phyloP scores from a whole-genome alignment of 805 yeast genomes.

The Yamadazyma endophytica region DNA sequence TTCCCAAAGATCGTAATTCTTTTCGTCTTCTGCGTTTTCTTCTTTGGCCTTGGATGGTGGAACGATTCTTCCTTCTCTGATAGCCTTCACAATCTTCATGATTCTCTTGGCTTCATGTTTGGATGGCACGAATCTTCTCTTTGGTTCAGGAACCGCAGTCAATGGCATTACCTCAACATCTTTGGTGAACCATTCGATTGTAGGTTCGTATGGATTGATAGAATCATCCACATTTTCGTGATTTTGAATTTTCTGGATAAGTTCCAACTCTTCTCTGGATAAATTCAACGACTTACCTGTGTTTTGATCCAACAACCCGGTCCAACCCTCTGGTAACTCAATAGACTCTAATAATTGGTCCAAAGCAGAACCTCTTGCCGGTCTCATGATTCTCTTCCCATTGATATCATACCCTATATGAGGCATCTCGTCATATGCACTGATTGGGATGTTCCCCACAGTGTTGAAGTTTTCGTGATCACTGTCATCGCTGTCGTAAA shows the following conservation, averaged over 20 bases:
- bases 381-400: slow-evolving; percentile 98
- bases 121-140: slow-evolving; percentile 93
- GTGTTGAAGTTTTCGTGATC: slow-evolving; percentile 79
- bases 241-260: slow-evolving; percentile 78
- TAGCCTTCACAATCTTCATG: slow-evolving; percentile 94
- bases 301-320: slow-evolving; percentile 86
- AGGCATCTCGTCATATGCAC: slow-evolving; percentile 95
- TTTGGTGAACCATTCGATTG: slow-evolving; percentile 92
- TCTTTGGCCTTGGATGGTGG: slow-evolving; percentile 61
- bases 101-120: slow-evolving; percentile 94
- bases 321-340: slow-evolving; percentile 98
- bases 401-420: slow-evolving; percentile 96
- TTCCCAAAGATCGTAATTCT: slow-evolving; percentile 82
- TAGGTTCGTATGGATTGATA: slow-evolving; percentile 87
- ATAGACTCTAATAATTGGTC: slow-evolving; percentile 86
- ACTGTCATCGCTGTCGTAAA: slow-evolving; percentile 92
- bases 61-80: slow-evolving; percentile 90
- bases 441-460: slow-evolving; percentile 87
- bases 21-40: slow-evolving; percentile 46
- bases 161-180: slow-evolving; percentile 85
- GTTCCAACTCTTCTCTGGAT: slow-evolving; percentile 81
- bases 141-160: slow-evolving; percentile 93
- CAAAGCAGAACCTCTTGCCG: slow-evolving; percentile 93
- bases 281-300: slow-evolving; percentile 85
- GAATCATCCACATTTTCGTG: slow-evolving; percentile 79